Evolutionary conservation across 78 protist species (phyloP).

Genomic region (Pigoraptor vietnamica): DNA sequence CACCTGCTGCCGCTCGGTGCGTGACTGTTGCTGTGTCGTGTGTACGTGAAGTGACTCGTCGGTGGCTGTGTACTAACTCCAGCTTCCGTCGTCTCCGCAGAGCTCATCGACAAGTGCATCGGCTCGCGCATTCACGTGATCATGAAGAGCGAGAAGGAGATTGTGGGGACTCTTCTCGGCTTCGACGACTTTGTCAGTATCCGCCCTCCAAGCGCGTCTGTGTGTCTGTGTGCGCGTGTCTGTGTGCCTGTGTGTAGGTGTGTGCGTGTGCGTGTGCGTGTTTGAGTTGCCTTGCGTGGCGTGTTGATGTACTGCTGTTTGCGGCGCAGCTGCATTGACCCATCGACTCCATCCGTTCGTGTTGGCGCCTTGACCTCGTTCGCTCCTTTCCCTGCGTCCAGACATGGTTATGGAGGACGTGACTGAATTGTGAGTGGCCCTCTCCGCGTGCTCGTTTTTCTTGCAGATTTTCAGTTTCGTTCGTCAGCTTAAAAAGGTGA

Average conservation of each 20-base stretch:
- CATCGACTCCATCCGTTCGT: background rate
- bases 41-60: no score
- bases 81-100: no score
- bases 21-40: background rate
- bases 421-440: conserved; percentile 40
- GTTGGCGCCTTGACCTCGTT: background rate
- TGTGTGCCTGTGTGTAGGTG: no score
- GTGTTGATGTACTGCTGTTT: no score
- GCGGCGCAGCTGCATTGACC: no score
- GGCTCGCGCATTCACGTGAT: conserved; percentile 66
- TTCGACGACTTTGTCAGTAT: conserved; percentile 73
- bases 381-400: background rate
- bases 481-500: no score
- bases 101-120: conserved; percentile 71
- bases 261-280: no score
- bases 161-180: conserved; percentile 75
- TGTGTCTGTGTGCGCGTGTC: no score
- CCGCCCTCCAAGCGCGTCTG: background rate
- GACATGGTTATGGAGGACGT: conserved; percentile 75
- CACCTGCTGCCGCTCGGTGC: background rate
- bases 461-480: no score
- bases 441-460: background rate
- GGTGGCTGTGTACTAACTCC: no score
- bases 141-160: conserved; percentile 69
- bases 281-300: no score